Evolutionary conservation across 1,139 yeast genomes (phyloP), one percentile per base, ranked within the genome.

Genomic region (Ogataea hybrid): DNA sequence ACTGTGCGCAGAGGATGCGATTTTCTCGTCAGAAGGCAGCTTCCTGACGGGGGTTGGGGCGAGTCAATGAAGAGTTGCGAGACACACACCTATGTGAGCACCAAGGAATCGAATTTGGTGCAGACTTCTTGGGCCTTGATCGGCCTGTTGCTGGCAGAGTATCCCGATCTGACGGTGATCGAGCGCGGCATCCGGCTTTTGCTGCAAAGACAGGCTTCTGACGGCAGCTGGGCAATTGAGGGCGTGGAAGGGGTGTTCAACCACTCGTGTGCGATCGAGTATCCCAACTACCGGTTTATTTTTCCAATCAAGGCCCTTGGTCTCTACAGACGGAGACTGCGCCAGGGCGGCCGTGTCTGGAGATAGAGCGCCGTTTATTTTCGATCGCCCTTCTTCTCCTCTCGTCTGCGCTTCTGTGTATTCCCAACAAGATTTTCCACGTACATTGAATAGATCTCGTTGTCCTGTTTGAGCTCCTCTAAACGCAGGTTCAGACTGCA

Each of bases 1-100:
- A 63, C 70, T 3, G 95, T 86, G 6, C 69, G 70, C 35, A 75
- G 67, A 52, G 98, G 95, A 0, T 92, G 97, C 61, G 95, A 90
- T 41, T 94, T 87, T 63, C 63, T 94, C 25, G 80, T 82, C 2
- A 60, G 77, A 1, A 80, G 85, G 51, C 98, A 92, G 60, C 71
- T 83, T 56, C 64, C 64, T 4, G 98, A 92, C 62, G 99, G 98
- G 16, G 98, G 98, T 0, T 94, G 98, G 98, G 87, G 95, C 41
- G 99, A 94, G 62, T 73, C 82, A 1, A 83, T 84, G 85, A 83
- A 75, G 53, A 75, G 94, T 2, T 83, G 92, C 57, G 97, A 90
- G 60, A 75, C 87, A 0, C 94, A 84, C 53, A 70, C 83, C 0
- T 94, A 90, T 63, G 86, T 92, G 3, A 48, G 57, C 16, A 75